Evolutionary conservation across 2,329 filamentous ascomycete genomes (phyloP).

Genomic region (Blastomyces parvus): DNA sequence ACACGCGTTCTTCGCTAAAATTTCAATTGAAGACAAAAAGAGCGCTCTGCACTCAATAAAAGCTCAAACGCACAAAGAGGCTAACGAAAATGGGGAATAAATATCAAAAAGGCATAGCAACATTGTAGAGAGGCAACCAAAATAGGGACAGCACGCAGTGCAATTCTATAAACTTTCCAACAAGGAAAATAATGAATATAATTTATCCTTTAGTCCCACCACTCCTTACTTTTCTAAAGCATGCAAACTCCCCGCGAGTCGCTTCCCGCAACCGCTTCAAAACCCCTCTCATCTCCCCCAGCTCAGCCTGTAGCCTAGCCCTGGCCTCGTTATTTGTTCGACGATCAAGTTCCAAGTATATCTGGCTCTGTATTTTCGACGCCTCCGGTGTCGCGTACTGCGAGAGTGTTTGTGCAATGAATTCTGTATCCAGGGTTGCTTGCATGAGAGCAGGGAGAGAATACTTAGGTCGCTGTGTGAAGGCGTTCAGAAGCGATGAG

Average conservation of each 20-base stretch:
- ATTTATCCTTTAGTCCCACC: neutral
- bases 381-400: constrained; percentile 81
- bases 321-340: constrained; percentile 83
- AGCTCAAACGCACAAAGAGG: neutral
- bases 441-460: constrained; percentile 81
- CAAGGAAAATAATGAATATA: neutral
- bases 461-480: constrained; percentile 59
- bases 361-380: constrained; percentile 71
- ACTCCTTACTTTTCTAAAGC: constrained; percentile 58
- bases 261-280: constrained; percentile 75
- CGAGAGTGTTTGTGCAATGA: constrained; percentile 84
- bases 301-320: constrained; percentile 67
- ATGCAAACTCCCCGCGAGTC: constrained; percentile 79
- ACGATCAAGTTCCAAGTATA: constrained; percentile 83
- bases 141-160: neutral
- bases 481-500: constrained; percentile 68
- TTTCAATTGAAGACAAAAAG: neutral
- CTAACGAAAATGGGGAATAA: neutral
- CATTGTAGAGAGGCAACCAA: neutral
- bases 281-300: constrained; percentile 79
- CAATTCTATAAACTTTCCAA: neutral
- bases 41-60: neutral
- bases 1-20: constrained; percentile 36
- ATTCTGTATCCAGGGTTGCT: constrained; percentile 93
- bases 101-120: neutral